Percentiles rank a stretch among this genome's conserved stretches.
phyloP scores from a whole-genome alignment of 192 early-diverging fungal species.

The Linderina pennispora region DNA sequence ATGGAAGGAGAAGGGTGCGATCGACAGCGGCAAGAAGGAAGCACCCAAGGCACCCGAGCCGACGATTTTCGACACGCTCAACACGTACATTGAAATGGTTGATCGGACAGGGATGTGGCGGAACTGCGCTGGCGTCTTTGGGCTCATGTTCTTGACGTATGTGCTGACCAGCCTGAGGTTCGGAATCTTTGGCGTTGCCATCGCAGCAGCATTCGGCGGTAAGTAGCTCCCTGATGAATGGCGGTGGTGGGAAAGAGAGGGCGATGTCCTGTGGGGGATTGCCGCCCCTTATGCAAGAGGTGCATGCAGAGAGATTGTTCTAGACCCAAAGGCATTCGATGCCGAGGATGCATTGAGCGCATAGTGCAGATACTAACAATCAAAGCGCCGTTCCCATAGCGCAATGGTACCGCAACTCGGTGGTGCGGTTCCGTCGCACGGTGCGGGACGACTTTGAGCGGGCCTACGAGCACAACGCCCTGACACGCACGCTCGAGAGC shows the following conservation, averaged over 20 bases:
- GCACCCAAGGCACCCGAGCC: constrained; percentile 24
- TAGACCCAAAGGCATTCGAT: no score
- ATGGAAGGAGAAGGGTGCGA: constrained; percentile 45
- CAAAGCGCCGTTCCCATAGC: no score
- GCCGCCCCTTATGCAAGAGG: no score
- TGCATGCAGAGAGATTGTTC: no score
- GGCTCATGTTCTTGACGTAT: constrained; percentile 44
- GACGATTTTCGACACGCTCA: constrained; percentile 32
- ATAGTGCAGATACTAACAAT: no score
- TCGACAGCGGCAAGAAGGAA: constrained; percentile 43
- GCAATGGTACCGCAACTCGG: constrained; percentile 70
- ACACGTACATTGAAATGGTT: constrained; percentile 39
- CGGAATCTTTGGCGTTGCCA: constrained; percentile 42
- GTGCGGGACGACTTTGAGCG: constrained; percentile 65
- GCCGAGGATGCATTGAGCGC: no score
- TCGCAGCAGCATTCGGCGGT: constrained; percentile 40
- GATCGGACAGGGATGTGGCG: constrained; percentile 47
- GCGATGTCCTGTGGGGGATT: no score
- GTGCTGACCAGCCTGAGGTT: constrained; percentile 39
- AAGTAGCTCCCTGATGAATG: constrained; percentile 60
- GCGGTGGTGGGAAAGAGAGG: constrained; percentile 40
- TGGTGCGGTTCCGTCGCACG: constrained; percentile 60
- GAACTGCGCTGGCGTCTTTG: constrained; percentile 48
- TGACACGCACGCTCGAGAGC: constrained; percentile 52
- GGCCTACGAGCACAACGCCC: constrained; percentile 48